Conservation (phyloP, 306 rosid species). For the Malus fusca region DNA sequence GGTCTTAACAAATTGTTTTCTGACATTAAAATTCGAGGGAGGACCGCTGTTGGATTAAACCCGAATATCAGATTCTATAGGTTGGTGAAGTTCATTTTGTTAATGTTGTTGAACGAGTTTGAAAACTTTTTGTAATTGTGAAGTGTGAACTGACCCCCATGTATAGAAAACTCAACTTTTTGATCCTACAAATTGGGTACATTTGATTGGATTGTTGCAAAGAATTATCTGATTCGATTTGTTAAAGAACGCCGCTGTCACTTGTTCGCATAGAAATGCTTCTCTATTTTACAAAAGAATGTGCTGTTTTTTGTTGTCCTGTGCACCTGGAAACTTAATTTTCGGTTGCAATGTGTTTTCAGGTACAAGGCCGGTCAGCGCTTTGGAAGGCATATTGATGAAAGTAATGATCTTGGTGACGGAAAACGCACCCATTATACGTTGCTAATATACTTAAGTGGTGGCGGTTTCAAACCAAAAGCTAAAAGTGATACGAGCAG, state of each 20-base stretch:
- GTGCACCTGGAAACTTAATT: not conserved
- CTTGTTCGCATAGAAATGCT: not conserved
- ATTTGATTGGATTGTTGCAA: too few species aligned
- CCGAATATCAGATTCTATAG: slow-evolving; percentile 84
- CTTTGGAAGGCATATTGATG: slow-evolving; percentile 93
- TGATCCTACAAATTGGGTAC: too few species aligned
- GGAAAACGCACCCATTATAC: slow-evolving; percentile 78
- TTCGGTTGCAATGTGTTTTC: slow-evolving; percentile 7
- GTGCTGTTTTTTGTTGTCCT: not conserved
- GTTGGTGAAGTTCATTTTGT: slow-evolving; percentile 24
- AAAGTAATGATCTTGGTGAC: slow-evolving; percentile 63
- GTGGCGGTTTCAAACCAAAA: slow-evolving; percentile 45
- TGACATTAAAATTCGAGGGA: slow-evolving; percentile 60
- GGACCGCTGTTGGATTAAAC: slow-evolving; percentile 72
- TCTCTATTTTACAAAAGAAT: not conserved
- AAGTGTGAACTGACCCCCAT: not conserved
- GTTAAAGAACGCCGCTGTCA: slow-evolving; percentile 1
- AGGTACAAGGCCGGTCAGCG: slow-evolving; percentile 86
- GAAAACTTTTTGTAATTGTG: not conserved
- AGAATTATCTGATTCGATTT: not conserved
- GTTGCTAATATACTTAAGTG: slow-evolving; percentile 73
- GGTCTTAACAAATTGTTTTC: slow-evolving; percentile 61
- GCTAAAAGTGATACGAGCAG: slow-evolving; percentile 33
- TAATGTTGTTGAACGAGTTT: not conserved
- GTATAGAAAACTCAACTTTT: not conserved